These are phyloP conservation scores for Neonectria ditissima DNA, from an alignment of 2,329 filamentous ascomycete genomes.

Conservation along the genomic window DNA sequence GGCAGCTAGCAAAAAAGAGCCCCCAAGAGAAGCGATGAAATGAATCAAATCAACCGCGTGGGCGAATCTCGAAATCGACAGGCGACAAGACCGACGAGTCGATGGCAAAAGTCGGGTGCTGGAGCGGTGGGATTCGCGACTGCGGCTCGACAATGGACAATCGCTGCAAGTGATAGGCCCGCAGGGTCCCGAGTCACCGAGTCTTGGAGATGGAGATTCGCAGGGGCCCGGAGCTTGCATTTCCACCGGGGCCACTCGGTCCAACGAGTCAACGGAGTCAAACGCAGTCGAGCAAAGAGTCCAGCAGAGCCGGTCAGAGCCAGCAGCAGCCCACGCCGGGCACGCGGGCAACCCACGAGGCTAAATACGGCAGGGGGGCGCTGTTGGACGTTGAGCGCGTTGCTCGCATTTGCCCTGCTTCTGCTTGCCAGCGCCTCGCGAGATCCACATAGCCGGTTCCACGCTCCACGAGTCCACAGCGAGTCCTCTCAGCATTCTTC, in stretches of 20 bases:
- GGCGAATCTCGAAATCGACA: conserved; percentile 11
- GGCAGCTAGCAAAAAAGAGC: background rate
- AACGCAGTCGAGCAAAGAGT: conserved; percentile 13
- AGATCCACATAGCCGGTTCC: conserved; percentile 33
- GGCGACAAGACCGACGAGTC: conserved; percentile 3
- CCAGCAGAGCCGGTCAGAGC: conserved; percentile 16
- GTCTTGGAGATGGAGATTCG: conserved; percentile 37
- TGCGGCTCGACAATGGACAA: conserved; percentile 10
- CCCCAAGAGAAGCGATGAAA: conserved; percentile 11
- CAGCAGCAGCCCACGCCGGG: conserved; percentile 22
- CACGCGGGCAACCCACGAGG: conserved; percentile 46
- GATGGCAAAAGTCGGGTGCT: conserved; percentile 5
- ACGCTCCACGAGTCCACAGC: conserved; percentile 5
- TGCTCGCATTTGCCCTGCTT: conserved; percentile 27
- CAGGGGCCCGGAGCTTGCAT: conserved; percentile 34
- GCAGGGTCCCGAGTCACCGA: conserved; percentile 14
- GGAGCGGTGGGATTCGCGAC: conserved; percentile 16
- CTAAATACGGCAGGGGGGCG: conserved; percentile 43
- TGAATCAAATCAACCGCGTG: conserved; percentile 23
- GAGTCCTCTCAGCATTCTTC: background rate
- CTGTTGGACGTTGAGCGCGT: conserved; percentile 39
- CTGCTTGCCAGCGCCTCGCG: conserved; percentile 18
- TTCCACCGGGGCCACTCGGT: conserved; percentile 38
- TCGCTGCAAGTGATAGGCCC: conserved; percentile 15
- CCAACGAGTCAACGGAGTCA: conserved; percentile 37